Conservation (phyloP, 495 filamentous ascomycete species). For the Xylaria grammica region DNA sequence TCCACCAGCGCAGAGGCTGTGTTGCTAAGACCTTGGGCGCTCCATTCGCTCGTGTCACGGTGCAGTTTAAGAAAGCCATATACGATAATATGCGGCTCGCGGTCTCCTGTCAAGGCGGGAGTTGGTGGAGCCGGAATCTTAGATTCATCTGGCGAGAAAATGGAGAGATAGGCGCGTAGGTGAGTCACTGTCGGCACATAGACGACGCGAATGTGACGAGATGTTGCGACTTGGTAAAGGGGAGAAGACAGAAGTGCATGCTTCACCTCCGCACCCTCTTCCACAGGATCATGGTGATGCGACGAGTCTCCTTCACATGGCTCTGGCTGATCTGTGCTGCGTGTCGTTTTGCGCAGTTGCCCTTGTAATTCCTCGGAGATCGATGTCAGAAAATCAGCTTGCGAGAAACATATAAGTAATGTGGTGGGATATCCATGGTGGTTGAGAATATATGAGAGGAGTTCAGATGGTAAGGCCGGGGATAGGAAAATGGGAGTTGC, state of each 20-base stretch:
- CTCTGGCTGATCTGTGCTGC: neutral
- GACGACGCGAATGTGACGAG: constrained; percentile 67
- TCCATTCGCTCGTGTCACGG: constrained; percentile 76
- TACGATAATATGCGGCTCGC: constrained; percentile 58
- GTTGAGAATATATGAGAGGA: constrained; percentile 68
- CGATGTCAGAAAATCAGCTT: constrained; percentile 63
- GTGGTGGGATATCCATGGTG: constrained; percentile 59
- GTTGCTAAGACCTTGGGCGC: constrained; percentile 78
- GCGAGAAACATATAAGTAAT: constrained; percentile 73
- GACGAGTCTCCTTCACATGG: constrained; percentile 12
- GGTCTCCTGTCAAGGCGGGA: neutral
- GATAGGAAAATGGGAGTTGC: constrained; percentile 52
- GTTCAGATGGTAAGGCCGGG: constrained; percentile 58
- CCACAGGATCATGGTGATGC: constrained; percentile 6
- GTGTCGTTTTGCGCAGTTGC: neutral
- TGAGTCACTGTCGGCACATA: constrained; percentile 78
- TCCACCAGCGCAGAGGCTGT: constrained; percentile 73
- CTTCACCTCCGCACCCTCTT: neutral
- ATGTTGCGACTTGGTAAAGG: constrained; percentile 69
- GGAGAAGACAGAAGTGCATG: constrained; percentile 62
- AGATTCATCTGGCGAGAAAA: constrained; percentile 46
- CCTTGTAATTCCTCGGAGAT: constrained; percentile 41
- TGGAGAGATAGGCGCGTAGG: constrained; percentile 75
- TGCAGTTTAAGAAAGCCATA: constrained; percentile 73
- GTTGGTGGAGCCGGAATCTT: constrained; percentile 33